These are phyloP conservation scores for Penicillium robsamsonii DNA, from an alignment of 495 filamentous ascomycete species.

Conservation along the genomic window DNA sequence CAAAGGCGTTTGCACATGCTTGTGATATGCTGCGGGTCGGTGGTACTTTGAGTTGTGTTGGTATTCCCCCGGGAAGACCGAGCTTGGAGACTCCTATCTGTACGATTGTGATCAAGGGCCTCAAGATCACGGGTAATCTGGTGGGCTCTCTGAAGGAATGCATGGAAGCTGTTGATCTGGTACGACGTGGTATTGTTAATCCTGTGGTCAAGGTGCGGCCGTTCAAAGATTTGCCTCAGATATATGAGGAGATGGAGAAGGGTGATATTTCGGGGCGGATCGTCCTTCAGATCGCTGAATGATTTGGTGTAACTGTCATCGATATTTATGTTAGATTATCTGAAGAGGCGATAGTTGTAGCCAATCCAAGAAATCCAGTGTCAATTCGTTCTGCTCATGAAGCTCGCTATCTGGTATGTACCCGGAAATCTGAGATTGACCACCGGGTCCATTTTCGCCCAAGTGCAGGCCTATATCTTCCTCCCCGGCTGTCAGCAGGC, in stretches of 20 bases:
- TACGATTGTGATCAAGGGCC: slow-evolving; percentile 50
- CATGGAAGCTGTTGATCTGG: slow-evolving; percentile 50
- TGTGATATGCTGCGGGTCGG: slow-evolving; percentile 52
- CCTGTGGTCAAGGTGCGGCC: slow-evolving; percentile 44
- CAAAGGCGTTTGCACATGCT: slow-evolving; percentile 46
- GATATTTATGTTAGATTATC: background rate
- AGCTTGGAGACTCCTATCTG: slow-evolving; percentile 45
- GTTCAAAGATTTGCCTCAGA: slow-evolving; percentile 43
- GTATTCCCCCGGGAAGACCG: slow-evolving; percentile 45
- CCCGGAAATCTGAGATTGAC: too few species aligned
- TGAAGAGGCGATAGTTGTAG: background rate
- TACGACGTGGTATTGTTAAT: slow-evolving; percentile 45
- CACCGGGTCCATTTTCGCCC: background rate
- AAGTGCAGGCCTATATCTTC: background rate
- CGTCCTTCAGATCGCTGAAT: slow-evolving; percentile 35
- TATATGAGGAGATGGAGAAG: slow-evolving; percentile 50
- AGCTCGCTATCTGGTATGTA: background rate
- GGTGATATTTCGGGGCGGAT: slow-evolving; percentile 44
- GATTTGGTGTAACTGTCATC: background rate
- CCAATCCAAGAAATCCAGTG: background rate
- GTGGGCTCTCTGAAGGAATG: slow-evolving; percentile 52
- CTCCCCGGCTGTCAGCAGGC: slow-evolving; percentile 9
- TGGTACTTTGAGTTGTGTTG: slow-evolving; percentile 50
- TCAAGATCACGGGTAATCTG: slow-evolving; percentile 46
- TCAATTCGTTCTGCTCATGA: background rate